phyloP scores from a whole-genome alignment of 345 rosid species.

The Abelmoschus esculentus region DNA sequence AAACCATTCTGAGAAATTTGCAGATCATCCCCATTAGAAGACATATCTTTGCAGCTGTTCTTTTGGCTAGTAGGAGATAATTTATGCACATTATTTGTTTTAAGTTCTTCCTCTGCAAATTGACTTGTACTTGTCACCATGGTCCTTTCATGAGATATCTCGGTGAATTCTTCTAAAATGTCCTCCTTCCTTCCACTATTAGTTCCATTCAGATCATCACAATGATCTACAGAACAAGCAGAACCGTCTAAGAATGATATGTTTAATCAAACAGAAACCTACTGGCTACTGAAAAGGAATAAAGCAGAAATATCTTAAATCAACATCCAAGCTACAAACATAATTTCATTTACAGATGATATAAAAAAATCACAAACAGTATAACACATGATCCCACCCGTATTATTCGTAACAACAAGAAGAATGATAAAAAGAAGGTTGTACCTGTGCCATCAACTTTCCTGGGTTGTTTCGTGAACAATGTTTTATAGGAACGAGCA shows the following conservation, averaged over 20 bases:
- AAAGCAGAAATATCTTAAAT: background rate
- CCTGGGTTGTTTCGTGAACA: conserved; percentile 27
- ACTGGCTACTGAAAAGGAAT: background rate
- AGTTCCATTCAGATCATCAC: conserved; percentile 10
- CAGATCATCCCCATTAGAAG: conserved; percentile 19
- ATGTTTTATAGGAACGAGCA: conserved; percentile 41
- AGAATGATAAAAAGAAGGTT: background rate
- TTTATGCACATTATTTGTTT: conserved; percentile 10
- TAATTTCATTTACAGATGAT: background rate
- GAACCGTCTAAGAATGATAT: background rate
- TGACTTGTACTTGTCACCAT: conserved; percentile 11
- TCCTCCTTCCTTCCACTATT: conserved; percentile 6
- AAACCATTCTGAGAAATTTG: conserved; percentile 20
- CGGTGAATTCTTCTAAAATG: conserved; percentile 3
- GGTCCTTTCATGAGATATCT: conserved; percentile 8
- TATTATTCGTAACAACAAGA: background rate
- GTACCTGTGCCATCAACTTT: conserved; percentile 27
- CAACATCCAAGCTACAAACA: background rate
- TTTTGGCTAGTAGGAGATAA: conserved; percentile 3
- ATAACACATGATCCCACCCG: background rate
- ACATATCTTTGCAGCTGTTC: conserved; percentile 2
- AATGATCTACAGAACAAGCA: conserved; percentile 20
- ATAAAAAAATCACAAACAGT: background rate
- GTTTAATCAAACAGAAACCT: background rate
- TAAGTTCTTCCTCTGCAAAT: conserved; percentile 3